Conservation (phyloP, 768 basidiomycete genomes). For the Cyathus striatus region DNA sequence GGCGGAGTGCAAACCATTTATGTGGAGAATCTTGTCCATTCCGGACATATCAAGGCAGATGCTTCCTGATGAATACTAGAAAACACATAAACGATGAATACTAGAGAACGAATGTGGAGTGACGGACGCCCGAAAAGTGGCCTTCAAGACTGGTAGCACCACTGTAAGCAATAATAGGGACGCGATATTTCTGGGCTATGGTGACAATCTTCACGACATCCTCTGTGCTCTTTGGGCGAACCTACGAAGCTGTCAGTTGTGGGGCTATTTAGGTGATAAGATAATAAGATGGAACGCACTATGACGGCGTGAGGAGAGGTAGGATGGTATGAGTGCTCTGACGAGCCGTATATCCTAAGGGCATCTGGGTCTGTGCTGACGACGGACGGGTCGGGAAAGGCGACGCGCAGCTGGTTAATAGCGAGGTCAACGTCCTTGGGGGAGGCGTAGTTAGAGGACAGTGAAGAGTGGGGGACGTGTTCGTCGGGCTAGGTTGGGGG, state of each 20-base stretch:
- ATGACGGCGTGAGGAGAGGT: conserved; percentile 51
- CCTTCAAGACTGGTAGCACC: conserved; percentile 89
- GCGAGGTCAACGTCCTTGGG: conserved; percentile 41
- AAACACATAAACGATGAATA: conserved; percentile 11
- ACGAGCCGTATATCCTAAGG: conserved; percentile 56
- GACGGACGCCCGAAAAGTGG: conserved; percentile 69
- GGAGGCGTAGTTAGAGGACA: conserved; percentile 39
- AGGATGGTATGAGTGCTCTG: conserved; percentile 66
- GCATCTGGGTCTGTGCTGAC: conserved; percentile 48
- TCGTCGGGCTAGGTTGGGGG: conserved; percentile 3
- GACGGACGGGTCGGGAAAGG: conserved; percentile 38
- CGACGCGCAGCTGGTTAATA: conserved; percentile 44
- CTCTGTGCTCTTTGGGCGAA: conserved; percentile 61
- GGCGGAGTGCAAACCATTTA: conserved; percentile 49
- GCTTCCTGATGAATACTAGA: conserved; percentile 48
- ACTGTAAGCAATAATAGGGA: conserved; percentile 79
- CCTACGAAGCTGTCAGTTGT: too few relatives aligned
- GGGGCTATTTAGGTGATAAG: too few relatives aligned
- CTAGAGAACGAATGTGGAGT: conserved; percentile 10
- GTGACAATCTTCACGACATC: conserved; percentile 82
- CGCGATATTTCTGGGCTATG: conserved; percentile 63
- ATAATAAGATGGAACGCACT: conserved; percentile 18
- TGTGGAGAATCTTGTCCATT: conserved; percentile 78
- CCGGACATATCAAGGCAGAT: conserved; percentile 79
- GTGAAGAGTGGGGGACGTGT: conserved; percentile 3